Conservation (phyloP, 176 grass and related monocot species). For the Lolium rigidum region DNA sequence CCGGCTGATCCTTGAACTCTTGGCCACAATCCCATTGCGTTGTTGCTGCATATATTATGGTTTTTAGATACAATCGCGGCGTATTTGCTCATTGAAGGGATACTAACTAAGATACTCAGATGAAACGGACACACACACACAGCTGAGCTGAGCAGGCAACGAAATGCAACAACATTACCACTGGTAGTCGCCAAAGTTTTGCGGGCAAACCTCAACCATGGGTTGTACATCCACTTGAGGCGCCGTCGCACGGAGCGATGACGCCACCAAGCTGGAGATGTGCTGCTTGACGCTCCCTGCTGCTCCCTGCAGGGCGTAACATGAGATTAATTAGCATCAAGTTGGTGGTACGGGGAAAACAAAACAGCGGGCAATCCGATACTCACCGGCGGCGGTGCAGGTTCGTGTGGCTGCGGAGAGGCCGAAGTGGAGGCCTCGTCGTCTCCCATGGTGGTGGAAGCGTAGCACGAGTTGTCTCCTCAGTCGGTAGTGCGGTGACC, state of each 20-base stretch:
- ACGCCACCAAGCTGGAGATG: slow-evolving; percentile 58
- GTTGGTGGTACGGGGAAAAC: neutral
- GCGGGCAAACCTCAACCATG: slow-evolving; percentile 65
- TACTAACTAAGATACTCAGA: neutral
- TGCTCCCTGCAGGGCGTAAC: slow-evolving; percentile 32
- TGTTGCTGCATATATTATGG: slow-evolving; percentile 64
- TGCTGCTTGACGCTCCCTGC: slow-evolving; percentile 91
- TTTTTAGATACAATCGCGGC: slow-evolving; percentile 23
- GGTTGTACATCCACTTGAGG: slow-evolving; percentile 70
- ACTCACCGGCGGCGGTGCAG: slow-evolving; percentile 40
- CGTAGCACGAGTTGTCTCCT: slow-evolving; percentile 8
- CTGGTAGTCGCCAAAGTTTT: slow-evolving; percentile 88
- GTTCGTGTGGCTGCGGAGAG: slow-evolving; percentile 21
- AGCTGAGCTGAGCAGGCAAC: neutral
- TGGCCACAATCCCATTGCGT: slow-evolving; percentile 92
- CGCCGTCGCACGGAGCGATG: slow-evolving; percentile 56
- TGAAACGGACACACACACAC: neutral
- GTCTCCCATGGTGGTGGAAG: slow-evolving; percentile 63
- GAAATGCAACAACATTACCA: slow-evolving; percentile 57
- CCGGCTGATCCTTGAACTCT: slow-evolving; percentile 68
- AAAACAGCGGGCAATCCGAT: neutral
- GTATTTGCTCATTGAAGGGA: neutral
- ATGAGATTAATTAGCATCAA: neutral
- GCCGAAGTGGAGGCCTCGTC: slow-evolving; percentile 66
- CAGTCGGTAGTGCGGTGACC: too few relatives aligned